phyloP scores from a whole-genome alignment of 2,329 filamentous ascomycete genomes.

The Aspergillus novoparasiticus region DNA sequence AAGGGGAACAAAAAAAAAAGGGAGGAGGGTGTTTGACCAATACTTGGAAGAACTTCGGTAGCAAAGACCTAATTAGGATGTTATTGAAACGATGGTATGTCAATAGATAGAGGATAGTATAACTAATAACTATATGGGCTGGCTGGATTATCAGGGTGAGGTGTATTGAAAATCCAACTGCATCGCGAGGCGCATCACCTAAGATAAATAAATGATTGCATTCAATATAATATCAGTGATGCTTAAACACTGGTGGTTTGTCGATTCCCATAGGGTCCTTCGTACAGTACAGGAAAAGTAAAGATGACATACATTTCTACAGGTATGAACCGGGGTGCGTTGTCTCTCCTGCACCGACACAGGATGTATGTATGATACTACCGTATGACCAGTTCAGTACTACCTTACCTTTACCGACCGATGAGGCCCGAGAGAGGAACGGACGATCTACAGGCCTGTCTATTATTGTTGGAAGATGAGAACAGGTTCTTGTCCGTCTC shows the following conservation, averaged over 20 bases:
- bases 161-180: not conserved
- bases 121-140: no score
- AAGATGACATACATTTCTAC: not conserved
- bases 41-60: not conserved
- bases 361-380: not conserved
- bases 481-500: slow-evolving; percentile 30
- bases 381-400: slow-evolving; percentile 5
- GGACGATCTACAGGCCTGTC: slow-evolving; percentile 15
- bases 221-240: not conserved
- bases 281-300: not conserved
- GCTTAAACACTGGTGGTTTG: not conserved
- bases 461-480: slow-evolving; percentile 20
- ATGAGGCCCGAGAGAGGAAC: not conserved
- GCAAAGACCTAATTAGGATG: not conserved
- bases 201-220: not conserved
- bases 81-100: slow-evolving; percentile 6
- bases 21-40: no score
- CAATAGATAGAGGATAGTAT: not conserved
- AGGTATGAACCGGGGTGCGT: not conserved
- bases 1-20: not conserved
- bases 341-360: not conserved
- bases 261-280: not conserved
- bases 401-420: slow-evolving; percentile 5
- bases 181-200: no score
- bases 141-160: no score